phyloP scores from a whole-genome alignment of 2,329 filamentous ascomycete genomes.

The Cladosporium cucumerinum region DNA sequence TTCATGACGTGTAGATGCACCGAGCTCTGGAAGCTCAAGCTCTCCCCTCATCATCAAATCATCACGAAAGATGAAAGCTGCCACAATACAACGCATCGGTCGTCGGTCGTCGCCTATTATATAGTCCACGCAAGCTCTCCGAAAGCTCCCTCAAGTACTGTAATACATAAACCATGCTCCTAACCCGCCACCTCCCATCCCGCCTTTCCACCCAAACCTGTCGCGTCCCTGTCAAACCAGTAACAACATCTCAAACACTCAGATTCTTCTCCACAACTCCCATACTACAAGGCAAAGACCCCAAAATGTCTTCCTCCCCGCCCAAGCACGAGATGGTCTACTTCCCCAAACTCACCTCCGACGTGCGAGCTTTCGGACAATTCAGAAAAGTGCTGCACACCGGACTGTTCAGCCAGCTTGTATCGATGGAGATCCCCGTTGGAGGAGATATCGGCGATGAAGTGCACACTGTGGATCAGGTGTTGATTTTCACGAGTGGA shows the following conservation, averaged over 20 bases:
- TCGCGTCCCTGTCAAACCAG: not conserved
- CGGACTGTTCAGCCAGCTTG: conserved; percentile 60
- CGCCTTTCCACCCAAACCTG: not conserved
- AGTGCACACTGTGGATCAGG: conserved; percentile 63
- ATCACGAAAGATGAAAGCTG: not conserved
- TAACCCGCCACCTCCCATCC: not conserved
- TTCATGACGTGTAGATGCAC: conserved; percentile 11
- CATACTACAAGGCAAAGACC: conserved; percentile 32
- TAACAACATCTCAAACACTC: not conserved
- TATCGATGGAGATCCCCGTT: conserved; percentile 63
- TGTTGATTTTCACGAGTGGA: conserved; percentile 62
- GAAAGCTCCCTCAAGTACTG: not conserved
- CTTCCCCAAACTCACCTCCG: conserved; percentile 55
- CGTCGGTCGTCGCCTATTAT: not conserved
- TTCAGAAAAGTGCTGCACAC: conserved; percentile 63
- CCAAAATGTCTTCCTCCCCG: conserved; percentile 31
- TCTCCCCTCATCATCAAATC: not conserved
- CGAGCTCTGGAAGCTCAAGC: not conserved
- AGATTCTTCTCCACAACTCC: conserved; percentile 26
- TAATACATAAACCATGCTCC: not conserved
- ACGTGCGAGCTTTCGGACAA: conserved; percentile 54
- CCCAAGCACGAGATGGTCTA: conserved; percentile 55
- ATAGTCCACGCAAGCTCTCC: not conserved
- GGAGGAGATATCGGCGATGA: conserved; percentile 65
- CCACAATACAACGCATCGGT: not conserved